These are phyloP conservation scores for Aspergillus incahuasiensis DNA, from an alignment of 495 filamentous ascomycete genomes.

Conservation along the genomic window DNA sequence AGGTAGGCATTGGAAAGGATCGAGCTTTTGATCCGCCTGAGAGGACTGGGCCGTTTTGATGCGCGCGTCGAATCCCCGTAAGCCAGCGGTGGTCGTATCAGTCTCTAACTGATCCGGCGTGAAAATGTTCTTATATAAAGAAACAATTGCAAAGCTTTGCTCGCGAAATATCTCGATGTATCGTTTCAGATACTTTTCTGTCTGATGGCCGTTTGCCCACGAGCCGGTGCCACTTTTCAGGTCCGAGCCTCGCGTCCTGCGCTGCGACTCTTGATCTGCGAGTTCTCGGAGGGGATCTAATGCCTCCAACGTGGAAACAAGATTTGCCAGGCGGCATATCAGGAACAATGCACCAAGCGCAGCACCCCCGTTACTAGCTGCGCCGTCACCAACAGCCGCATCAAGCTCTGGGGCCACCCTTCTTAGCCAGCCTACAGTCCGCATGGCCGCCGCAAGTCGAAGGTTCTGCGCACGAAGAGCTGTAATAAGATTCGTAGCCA, in stretches of 20 bases:
- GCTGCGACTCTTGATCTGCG: conserved; percentile 77
- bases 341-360: conserved; percentile 80
- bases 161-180: conserved; percentile 98
- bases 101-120: conserved; percentile 45
- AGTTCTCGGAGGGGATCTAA: conserved; percentile 81
- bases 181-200: conserved; percentile 87
- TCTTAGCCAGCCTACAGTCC: conserved; percentile 87
- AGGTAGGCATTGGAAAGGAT: conserved; percentile 66
- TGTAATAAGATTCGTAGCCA: conserved; percentile 79
- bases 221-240: conserved; percentile 26
- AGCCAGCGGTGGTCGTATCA: conserved; percentile 29
- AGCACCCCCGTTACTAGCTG: conserved; percentile 48
- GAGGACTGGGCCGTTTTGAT: conserved; percentile 21
- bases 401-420: conserved; percentile 80
- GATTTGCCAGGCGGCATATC: conserved; percentile 74
- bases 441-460: conserved; percentile 85
- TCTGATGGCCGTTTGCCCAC: conserved; percentile 82
- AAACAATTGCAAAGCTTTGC: conserved; percentile 92
- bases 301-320: conserved; percentile 75
- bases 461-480: conserved; percentile 71
- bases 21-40: conserved; percentile 29
- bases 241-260: conserved; percentile 25
- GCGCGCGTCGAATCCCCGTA: conserved; percentile 33
- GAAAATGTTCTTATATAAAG: conserved; percentile 89
- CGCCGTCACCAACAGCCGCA: conserved; percentile 36